Evolutionary conservation across 2,329 filamentous ascomycete genomes (phyloP).

Genomic region (Aotearoamyces nothofagi): DNA sequence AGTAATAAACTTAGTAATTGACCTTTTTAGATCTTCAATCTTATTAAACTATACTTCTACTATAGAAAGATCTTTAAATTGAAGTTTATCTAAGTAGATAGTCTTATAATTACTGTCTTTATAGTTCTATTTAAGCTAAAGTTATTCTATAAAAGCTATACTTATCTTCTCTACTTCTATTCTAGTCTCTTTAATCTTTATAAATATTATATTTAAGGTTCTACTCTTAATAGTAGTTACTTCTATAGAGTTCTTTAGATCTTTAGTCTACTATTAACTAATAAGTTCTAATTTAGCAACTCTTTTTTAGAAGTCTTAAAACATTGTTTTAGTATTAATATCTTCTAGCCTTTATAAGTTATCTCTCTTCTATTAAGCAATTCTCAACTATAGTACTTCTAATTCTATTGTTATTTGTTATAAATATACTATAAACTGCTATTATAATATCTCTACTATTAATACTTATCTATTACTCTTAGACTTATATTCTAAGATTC

Average conservation of each 20-base stretch:
- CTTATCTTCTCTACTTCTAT: constrained; percentile 9
- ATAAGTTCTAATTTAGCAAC: constrained; percentile 8
- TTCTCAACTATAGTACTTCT: constrained; percentile 6
- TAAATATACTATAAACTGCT: constrained; percentile 7
- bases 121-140: constrained; percentile 9
- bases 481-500: constrained; percentile 2
- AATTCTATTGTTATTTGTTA: constrained; percentile 7
- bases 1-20: constrained; percentile 9
- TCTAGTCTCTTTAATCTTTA: constrained; percentile 8
- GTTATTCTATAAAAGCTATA: constrained; percentile 7
- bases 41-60: constrained; percentile 1
- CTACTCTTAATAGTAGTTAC: constrained; percentile 6
- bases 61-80: constrained; percentile 9
- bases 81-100: constrained; percentile 9
- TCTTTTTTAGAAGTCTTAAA: constrained; percentile 8
- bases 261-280: constrained; percentile 8
- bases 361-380: constrained; percentile 6
- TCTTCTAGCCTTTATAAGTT: constrained; percentile 8
- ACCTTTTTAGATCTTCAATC: constrained; percentile 3
- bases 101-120: constrained; percentile 8
- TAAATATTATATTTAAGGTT: constrained; percentile 9
- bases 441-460: constrained; percentile 7
- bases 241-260: constrained; percentile 8
- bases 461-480: constrained; percentile 2
- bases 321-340: constrained; percentile 7